These are phyloP conservation scores for Populus hybrid DNA, from an alignment of 441 rosid genomes.

Conservation along the genomic window DNA sequence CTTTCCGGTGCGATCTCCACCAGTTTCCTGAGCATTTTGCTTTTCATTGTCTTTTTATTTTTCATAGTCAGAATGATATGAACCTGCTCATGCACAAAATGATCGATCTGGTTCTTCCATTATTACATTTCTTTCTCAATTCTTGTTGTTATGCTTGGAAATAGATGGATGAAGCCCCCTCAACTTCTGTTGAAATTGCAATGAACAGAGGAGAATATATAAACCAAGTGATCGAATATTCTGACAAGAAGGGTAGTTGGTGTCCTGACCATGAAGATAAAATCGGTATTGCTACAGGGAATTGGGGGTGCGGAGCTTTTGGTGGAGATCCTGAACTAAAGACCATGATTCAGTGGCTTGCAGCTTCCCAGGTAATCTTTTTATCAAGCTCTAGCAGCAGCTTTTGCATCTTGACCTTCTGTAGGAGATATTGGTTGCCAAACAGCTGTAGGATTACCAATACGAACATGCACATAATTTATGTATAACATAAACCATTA, in stretches of 20 bases:
- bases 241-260: conserved; percentile 25
- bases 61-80: neutral
- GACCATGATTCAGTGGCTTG: conserved; percentile 90
- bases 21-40: neutral
- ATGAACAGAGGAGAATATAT: conserved; percentile 27
- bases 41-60: neutral
- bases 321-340: too few relatives aligned
- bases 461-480: neutral
- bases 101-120: neutral
- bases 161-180: conserved; percentile 40
- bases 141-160: conserved; percentile 15
- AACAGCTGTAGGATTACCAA: neutral
- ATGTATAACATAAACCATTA: neutral
- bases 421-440: neutral
- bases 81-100: neutral
- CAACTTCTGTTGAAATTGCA: conserved; percentile 26
- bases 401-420: neutral
- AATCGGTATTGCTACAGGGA: conserved; percentile 78
- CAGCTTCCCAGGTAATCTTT: conserved; percentile 78
- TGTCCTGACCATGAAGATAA: conserved; percentile 35
- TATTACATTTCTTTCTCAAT: neutral
- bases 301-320: too few relatives aligned
- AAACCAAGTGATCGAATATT: conserved; percentile 18
- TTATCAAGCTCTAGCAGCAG: neutral
- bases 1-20: conserved; percentile 17